Conservation (phyloP, 129 eudicot genomes). For the Erigeron canadensis region DNA sequence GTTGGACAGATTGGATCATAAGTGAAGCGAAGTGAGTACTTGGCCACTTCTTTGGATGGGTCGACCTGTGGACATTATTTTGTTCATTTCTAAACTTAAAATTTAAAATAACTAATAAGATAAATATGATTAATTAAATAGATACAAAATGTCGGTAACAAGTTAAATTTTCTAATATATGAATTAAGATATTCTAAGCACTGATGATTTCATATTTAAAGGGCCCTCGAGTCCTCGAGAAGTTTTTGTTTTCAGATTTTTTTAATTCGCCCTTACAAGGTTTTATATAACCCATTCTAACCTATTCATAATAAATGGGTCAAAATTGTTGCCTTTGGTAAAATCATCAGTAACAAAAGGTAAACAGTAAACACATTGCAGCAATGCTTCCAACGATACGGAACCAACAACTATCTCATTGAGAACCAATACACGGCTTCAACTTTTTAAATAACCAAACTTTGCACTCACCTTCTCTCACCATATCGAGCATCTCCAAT, state of each 20-base stretch:
- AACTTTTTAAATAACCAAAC: neutral
- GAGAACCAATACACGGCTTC: neutral
- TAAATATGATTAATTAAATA: no score
- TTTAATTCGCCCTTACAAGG: no score
- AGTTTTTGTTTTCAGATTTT: no score
- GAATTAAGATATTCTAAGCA: no score
- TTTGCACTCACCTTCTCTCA: neutral
- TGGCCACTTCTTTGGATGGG: neutral
- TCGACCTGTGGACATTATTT: neutral
- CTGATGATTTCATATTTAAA: no score
- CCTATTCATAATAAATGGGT: no score
- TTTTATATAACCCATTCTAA: no score
- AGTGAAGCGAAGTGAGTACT: neutral
- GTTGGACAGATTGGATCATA: neutral
- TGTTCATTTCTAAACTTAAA: no score
- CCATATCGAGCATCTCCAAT: neutral
- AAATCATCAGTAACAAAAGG: neutral
- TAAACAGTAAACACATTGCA: neutral
- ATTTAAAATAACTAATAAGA: no score
- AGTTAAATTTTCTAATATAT: no score
- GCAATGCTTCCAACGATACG: neutral
- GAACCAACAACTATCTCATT: neutral
- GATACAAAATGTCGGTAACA: no score
- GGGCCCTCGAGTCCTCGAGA: no score
- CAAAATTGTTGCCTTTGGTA: neutral